Conservation (phyloP, 345 rosid species). For the Eucalyptus grandis region DNA sequence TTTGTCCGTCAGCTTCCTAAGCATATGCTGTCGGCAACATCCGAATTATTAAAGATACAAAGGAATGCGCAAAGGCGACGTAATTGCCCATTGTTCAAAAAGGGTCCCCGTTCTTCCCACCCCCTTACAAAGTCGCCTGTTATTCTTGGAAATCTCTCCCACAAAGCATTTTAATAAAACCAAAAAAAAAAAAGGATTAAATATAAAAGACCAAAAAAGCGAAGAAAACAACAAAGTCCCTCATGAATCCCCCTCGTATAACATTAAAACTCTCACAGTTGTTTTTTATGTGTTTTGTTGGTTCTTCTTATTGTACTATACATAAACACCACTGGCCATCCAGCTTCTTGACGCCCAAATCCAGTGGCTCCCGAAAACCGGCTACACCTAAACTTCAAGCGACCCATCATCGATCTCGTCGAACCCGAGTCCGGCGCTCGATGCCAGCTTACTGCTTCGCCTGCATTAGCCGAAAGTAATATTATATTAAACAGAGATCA, state of each 20-base stretch:
- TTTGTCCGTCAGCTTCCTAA: not conserved
- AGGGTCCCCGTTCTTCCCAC: not conserved
- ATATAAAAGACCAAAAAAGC: not conserved
- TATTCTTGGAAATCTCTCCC: not conserved
- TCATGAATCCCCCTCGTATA: not conserved
- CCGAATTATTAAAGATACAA: not conserved
- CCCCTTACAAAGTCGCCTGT: not conserved
- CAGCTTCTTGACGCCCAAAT: not conserved
- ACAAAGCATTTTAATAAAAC: not conserved
- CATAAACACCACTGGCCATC: not conserved
- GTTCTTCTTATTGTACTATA: not conserved
- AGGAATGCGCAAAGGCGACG: not conserved
- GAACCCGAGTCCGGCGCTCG: not conserved
- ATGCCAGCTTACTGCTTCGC: slow-evolving; percentile 15
- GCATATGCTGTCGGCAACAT: not conserved
- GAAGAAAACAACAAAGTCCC: not conserved
- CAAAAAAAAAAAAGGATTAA: not conserved
- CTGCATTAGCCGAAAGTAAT: not conserved
- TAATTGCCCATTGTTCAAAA: not conserved
- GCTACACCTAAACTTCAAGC: not conserved
- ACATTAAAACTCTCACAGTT: not conserved
- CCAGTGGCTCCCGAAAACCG: not conserved
- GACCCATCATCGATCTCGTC: not conserved
- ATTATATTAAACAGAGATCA: not conserved
- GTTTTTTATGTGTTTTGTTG: not conserved